Percentiles rank a stretch among this genome's conserved stretches.
Conservation (phyloP, 768 basidiomycete genomes). For the Tremella yokohamensis region DNA sequence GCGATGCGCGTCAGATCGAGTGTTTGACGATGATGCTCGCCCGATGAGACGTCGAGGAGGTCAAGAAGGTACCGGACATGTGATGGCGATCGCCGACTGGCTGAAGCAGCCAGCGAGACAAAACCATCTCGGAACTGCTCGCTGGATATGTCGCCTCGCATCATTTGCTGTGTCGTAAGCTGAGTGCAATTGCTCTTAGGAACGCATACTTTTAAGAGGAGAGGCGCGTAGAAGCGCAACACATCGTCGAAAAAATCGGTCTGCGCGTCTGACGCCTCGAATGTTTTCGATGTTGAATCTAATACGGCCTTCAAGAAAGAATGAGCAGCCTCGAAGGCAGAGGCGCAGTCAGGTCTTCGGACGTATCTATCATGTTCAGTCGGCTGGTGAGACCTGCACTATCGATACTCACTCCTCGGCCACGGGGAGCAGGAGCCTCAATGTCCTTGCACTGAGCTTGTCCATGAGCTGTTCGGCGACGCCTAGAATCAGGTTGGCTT, state of each 20-base stretch:
- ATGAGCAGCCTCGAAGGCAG: conserved; percentile 39
- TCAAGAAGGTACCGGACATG: neutral
- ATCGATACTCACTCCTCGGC: conserved; percentile 11
- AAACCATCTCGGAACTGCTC: conserved; percentile 28
- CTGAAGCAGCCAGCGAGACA: conserved; percentile 18
- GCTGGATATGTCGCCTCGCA: conserved; percentile 10
- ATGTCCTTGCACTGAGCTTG: conserved; percentile 8
- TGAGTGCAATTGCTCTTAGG: neutral
- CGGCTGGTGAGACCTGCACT: neutral
- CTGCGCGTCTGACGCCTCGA: neutral
- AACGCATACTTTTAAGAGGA: conserved; percentile 21
- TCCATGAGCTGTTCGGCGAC: conserved; percentile 24
- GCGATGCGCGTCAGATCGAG: neutral
- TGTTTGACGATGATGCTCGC: neutral
- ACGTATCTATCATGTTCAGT: conserved; percentile 14
- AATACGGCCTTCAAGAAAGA: conserved; percentile 26
- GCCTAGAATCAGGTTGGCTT: conserved; percentile 12
- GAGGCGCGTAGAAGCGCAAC: conserved; percentile 8
- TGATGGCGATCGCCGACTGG: conserved; percentile 10
- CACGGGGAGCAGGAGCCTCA: neutral
- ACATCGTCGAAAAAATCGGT: conserved; percentile 16
- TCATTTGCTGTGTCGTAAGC: conserved; percentile 19
- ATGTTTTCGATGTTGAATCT: conserved; percentile 1
- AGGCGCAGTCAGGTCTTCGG: conserved; percentile 3
- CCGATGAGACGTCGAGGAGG: neutral